A percentile compares a stretch with the other conserved stretches of the same genome.
Evolutionary conservation across 2,329 filamentous ascomycete genomes (phyloP).

Genomic region (Basipetospora chlamydospora): DNA sequence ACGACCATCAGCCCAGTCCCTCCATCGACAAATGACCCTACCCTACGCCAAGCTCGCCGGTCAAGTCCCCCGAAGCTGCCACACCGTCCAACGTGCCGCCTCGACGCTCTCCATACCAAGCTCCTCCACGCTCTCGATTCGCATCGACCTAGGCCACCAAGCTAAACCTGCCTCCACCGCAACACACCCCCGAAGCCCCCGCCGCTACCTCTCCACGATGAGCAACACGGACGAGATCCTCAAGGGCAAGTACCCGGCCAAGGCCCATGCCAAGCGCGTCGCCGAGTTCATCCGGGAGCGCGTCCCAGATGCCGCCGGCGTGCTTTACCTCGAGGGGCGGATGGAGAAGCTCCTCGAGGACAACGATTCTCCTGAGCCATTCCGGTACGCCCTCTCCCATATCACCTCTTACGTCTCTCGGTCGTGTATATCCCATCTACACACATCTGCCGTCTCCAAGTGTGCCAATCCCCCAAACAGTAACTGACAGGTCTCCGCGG

Average conservation of each 20-base stretch:
- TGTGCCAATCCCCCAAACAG: constrained; percentile 1
- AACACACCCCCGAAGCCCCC: neutral
- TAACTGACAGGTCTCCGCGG: neutral
- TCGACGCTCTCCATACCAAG: too few species aligned
- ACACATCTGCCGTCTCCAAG: too few species aligned
- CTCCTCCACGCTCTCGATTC: too few species aligned
- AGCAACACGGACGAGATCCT: constrained; percentile 35
- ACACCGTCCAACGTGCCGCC: too few species aligned
- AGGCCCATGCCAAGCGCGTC: constrained; percentile 74
- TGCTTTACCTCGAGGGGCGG: constrained; percentile 81
- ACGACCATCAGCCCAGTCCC: too few species aligned
- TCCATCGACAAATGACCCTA: too few species aligned
- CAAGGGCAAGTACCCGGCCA: constrained; percentile 62
- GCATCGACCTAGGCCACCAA: too few species aligned
- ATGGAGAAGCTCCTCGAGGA: constrained; percentile 74
- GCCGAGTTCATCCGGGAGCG: constrained; percentile 60
- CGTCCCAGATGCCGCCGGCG: constrained; percentile 46
- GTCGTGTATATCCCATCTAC: too few species aligned
- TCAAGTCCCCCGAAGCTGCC: too few species aligned
- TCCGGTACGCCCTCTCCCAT: constrained; percentile 40
- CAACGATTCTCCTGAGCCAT: constrained; percentile 69
- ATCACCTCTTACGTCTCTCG: neutral
- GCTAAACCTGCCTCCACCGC: too few species aligned
- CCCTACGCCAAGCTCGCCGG: too few species aligned
- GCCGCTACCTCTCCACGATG: constrained; percentile 1